Evolutionary conservation across 176 grass and related monocot species (phyloP), one percentile per base, ranked within the genome.

Genomic region (Avena sativa): DNA sequence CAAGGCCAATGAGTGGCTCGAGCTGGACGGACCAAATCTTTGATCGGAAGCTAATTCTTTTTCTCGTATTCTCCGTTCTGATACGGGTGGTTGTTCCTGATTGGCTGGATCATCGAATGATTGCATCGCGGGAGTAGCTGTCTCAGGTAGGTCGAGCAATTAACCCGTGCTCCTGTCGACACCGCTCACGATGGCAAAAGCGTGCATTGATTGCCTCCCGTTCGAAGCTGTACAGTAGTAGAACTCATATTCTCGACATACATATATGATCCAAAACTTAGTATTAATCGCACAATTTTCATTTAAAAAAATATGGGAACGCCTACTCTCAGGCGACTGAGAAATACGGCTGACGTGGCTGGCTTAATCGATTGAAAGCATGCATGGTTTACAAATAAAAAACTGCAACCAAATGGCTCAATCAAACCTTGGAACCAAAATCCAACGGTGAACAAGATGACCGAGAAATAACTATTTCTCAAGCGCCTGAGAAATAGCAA

Each of bases 11-110:
- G 74, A 76, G 74, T 76, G 25, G 48, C 74, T 50, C 32, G 32
- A n/a, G n/a, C 47, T n/a, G n/a, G 28, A 16, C 47, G 14, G 26
- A 30, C 72, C 74, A 76, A 55, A 76, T 76, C 74, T 55, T 76
- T 76, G 74, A 76, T 76, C 53, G 25, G 26, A 76, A 9, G 74
- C 74, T 32, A 76, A 76, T 32, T 76, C 25, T 30, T 57, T 57
- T 47, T 53, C 25, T 2, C 49, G 48, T 5, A 10, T 30, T 19
- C 48, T 3, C 6, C 15, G 14, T 16, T 17, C 16, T 55, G 74
- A 32, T 34, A 53, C 48, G 13, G 48, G 73, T 26, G 10, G 73
- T 19, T 76, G 25, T 16, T 19, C 25, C 26, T 55, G 49, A 55
- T 76, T 76, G 74, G 74, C 14, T 8, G 32, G 2, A 76, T 34